These are phyloP conservation scores for Pythium monospermum DNA, from an alignment of 352 stramenopile genomes.

Conservation along the genomic window DNA sequence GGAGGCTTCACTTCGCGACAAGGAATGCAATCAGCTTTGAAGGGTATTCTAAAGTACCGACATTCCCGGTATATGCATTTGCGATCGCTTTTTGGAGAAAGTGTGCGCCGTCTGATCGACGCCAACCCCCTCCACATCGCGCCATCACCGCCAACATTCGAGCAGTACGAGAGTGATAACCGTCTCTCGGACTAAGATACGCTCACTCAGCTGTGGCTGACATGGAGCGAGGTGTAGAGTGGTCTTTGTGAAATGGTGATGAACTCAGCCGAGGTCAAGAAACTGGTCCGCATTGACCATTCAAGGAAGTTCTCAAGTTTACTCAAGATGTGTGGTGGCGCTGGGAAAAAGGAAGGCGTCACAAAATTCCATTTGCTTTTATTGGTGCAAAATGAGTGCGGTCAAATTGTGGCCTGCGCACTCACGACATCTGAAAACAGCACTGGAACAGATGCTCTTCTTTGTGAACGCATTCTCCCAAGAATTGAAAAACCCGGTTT, in stretches of 20 bases:
- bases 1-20: not conserved
- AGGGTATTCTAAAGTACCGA: not conserved
- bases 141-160: not conserved
- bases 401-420: not conserved
- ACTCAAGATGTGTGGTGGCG: not conserved
- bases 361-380: conserved; percentile 1
- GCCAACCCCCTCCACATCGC: not conserved
- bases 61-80: not conserved
- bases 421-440: conserved; percentile 1
- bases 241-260: conserved; percentile 6
- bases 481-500: too few species aligned
- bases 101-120: not conserved
- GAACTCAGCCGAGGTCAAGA: conserved; percentile 1
- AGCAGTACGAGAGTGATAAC: not conserved
- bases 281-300: conserved; percentile 2
- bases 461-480: not conserved
- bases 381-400: conserved; percentile 5
- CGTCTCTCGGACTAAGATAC: conserved; percentile 2
- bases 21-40: conserved; percentile 1
- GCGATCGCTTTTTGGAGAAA: conserved; percentile 1
- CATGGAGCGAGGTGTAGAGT: conserved; percentile 2
- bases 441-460: not conserved
- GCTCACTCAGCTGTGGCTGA: conserved; percentile 1
- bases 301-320: conserved; percentile 4
- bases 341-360: not conserved